Evolutionary conservation across 2,329 filamentous ascomycete genomes (phyloP), one percentile per base, ranked within the genome.

Genomic region (Elsinoe ampelina): DNA sequence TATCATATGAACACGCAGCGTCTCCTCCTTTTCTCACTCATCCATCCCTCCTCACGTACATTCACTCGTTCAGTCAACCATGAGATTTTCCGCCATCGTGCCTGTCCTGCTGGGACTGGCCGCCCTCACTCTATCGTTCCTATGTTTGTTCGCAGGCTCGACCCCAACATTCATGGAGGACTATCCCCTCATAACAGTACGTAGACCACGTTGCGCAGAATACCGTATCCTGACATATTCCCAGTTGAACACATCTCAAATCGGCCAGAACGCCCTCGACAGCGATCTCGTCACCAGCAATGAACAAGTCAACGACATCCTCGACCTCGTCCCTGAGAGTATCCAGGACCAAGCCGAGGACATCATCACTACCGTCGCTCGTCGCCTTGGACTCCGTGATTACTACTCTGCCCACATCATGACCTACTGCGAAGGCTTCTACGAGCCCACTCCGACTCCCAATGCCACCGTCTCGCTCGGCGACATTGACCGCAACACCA

Each of bases 351-450:
- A 19, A 11, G 39, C 41, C 19, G 39, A 56, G 12, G 42, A 56
- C 56, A 66, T 70, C 36, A 66, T 79, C 56, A 69, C 68, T 63
- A 68, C 71, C 48, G 65, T 80, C 22, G 74, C 76, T 17, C 66
- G 73, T 45, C 67, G 72, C 15, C 68, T 83, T 13, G 78, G 80
- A 36, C 72, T 84, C 35, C 73, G 80, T 39, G 77, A 84, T 67
- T 85, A 80, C 68, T 85, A 85, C 70, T 77, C 75, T 17, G 73
- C 78, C 13, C 80, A 85, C 66, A 64, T 84, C 57, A 76, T 84
- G 69, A 75, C 80, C 66, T 80, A 79, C 70, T 85, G 83, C 70
- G 73, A 70, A 58, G 76, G 76, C 56, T 71, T 70, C 62, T 78
- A 75, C 68, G 69, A 67, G 1, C 74, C 75, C 13, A 57, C 58